These are phyloP conservation scores for Lolium rigidum DNA, from an alignment of 176 grass and related monocot genomes.

Conservation along the genomic window DNA sequence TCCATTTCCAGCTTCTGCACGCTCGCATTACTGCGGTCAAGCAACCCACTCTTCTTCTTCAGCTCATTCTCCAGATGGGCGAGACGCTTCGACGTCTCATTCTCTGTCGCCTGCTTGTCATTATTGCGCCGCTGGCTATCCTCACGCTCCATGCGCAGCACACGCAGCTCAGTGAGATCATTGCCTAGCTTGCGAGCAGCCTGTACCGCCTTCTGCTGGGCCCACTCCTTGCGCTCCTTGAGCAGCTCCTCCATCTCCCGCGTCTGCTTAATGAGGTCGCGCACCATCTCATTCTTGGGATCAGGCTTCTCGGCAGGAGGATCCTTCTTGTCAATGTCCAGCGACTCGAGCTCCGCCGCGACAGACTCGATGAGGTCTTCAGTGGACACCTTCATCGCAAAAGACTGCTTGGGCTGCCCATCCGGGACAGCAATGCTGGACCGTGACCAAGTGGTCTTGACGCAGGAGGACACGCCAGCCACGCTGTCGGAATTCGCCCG, in stretches of 20 bases:
- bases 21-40: conserved; percentile 74
- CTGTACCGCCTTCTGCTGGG: conserved; percentile 83
- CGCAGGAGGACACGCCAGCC: conserved; percentile 38
- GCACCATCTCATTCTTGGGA: conserved; percentile 64
- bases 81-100: conserved; percentile 76
- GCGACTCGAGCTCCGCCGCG: conserved; percentile 46
- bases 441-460: conserved; percentile 42
- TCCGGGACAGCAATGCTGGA: conserved; percentile 3
- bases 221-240: conserved; percentile 96
- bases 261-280: conserved; percentile 72
- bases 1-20: conserved; percentile 85
- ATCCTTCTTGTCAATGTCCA: conserved; percentile 71
- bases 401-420: conserved; percentile 36
- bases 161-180: conserved; percentile 81
- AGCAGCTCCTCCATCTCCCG: conserved; percentile 78
- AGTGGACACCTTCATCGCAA: conserved; percentile 53
- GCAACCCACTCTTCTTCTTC: conserved; percentile 90
- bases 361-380: conserved; percentile 67
- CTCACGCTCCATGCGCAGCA: conserved; percentile 79
- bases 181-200: conserved; percentile 90
- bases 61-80: conserved; percentile 75
- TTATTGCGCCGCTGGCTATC: conserved; percentile 79
- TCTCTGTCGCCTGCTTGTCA: conserved; percentile 69
- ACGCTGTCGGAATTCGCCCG: conserved; percentile 15
- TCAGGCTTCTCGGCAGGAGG: conserved; percentile 46